Evolutionary conservation across 495 filamentous ascomycete genomes (phyloP), one percentile per base, ranked within the genome.

Genomic region (Daldinia grandis): DNA sequence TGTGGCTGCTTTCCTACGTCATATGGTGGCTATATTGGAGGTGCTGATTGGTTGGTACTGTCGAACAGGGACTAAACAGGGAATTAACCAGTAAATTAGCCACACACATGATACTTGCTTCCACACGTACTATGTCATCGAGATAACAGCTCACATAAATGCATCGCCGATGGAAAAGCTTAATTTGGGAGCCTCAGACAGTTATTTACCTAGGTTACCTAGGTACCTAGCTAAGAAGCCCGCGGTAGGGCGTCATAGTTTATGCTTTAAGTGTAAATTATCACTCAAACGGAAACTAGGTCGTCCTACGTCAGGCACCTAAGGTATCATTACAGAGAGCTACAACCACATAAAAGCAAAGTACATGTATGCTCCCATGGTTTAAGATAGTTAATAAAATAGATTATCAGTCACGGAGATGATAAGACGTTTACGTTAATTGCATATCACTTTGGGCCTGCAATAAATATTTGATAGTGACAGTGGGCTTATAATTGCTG

Each of bases 1-100:
- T 63, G 55, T 64, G 60, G 66, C 60, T 58, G 35, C 60, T 56
- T 47, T 14, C 19, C 60, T 64, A 69, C 66, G 66, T 69, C 66
- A 69, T 69, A 14, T 59, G 19, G 60, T 64, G 66, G 66, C 66
- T 69, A 5, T 5, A 6, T 28, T 7, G 35, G 19, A 56, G 1
- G 24, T 5, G 42, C 21, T 69, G 55, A 64, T 69, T 69, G 66
- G 66, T 9, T 27, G 0, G 12, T 49, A 35, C 9, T 1, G 10
- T n/a, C 19, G 24, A 10, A 55, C 19, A 38, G 49, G 35, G 42
- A 64, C 66, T 50, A 69, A 69, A 69, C 66, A 69, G 55, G 66
- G 66, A 69, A 69, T 40, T n/a, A 12, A 27, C 60, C 33, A 49
- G 47, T 58, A 40, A 47, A 49, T 19, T 35, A 69, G 66, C 66